Evolutionary conservation across 1,284 basidiomycete genomes (phyloP).

Genomic region (Athelia psychrophila): DNA sequence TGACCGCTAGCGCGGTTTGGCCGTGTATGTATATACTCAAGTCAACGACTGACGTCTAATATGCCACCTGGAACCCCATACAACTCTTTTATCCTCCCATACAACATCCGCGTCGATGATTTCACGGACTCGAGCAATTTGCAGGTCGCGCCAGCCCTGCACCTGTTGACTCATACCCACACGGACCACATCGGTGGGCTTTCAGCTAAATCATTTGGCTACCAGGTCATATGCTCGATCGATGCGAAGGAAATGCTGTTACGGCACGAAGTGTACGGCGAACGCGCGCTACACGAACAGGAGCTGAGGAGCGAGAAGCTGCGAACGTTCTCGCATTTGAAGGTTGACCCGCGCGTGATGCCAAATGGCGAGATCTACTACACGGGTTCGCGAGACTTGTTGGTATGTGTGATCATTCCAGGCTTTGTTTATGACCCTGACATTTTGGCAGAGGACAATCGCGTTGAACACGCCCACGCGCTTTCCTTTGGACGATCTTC

Average conservation of each 20-base stretch:
- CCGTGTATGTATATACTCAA: too few species aligned
- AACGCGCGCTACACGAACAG: constrained; percentile 53
- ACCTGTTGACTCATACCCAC: constrained; percentile 83
- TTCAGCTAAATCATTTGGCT: constrained; percentile 64
- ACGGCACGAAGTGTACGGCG: constrained; percentile 65
- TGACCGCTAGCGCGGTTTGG: too few species aligned
- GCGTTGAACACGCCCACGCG: constrained; percentile 62
- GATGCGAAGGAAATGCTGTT: constrained; percentile 85
- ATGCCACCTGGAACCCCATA: constrained; percentile 76
- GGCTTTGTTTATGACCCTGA: constrained; percentile 1
- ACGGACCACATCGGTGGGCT: constrained; percentile 77
- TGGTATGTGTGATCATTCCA: constrained; percentile 39
- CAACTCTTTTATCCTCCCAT: constrained; percentile 62
- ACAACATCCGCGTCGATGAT: constrained; percentile 78
- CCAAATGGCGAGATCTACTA: constrained; percentile 47
- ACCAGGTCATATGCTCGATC: constrained; percentile 68
- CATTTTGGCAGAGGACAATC: constrained; percentile 38
- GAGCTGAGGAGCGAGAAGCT: constrained; percentile 53
- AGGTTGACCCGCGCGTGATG: constrained; percentile 44
- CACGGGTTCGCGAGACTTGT: constrained; percentile 56
- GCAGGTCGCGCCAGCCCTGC: constrained; percentile 52
- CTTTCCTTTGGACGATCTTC: constrained; percentile 55
- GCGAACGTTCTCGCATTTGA: constrained; percentile 68
- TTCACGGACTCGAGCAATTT: constrained; percentile 48
- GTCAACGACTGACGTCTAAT: too few species aligned